Conservation (phyloP, 2,329 filamentous ascomycete genomes). For the Apiospora marii region DNA sequence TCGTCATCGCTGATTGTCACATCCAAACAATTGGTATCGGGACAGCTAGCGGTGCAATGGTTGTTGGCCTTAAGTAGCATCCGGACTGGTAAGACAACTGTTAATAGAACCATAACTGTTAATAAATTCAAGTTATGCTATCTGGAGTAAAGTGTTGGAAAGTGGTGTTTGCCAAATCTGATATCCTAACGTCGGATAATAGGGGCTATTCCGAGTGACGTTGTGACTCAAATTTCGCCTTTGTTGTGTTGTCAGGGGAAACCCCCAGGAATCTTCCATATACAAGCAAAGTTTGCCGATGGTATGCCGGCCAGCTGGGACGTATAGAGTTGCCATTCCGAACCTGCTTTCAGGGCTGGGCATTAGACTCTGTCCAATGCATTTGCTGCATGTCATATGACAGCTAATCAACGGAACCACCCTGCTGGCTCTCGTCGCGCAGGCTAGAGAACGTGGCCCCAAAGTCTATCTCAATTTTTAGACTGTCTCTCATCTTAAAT, state of each 20-base stretch:
- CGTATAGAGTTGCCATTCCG: neutral
- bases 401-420: neutral
- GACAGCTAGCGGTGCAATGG: neutral
- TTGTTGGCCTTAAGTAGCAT: neutral
- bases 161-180: neutral
- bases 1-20: neutral
- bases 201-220: neutral
- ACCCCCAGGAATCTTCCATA: neutral
- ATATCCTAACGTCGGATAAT: neutral
- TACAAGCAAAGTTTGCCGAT: neutral
- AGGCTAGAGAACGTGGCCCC: neutral
- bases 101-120: neutral
- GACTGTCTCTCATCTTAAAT: neutral
- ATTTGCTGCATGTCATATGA: neutral
- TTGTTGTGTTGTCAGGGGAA: no score
- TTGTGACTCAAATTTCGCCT: no score
- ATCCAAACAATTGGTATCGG: neutral
- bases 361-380: neutral
- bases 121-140: neutral
- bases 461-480: constrained; percentile 5
- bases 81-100: no score
- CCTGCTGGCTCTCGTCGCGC: constrained; percentile 3
- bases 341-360: neutral
- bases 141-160: neutral
- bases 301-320: neutral